Base-by-base conservation (phyloP, 2,329 filamentous ascomycete genomes). In the Monilinia aucupariae region DNA sequence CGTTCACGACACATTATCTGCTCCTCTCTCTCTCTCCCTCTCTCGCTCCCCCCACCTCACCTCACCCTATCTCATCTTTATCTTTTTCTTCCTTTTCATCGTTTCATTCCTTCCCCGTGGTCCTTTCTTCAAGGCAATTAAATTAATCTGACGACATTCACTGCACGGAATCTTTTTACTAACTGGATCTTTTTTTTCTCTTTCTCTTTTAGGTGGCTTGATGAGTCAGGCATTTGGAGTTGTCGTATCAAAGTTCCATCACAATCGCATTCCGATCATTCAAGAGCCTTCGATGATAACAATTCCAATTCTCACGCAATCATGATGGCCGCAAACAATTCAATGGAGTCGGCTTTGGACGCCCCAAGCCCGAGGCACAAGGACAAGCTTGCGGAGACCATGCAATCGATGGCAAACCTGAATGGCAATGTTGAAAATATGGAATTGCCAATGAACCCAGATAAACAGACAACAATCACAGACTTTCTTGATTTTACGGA, bases 391-490 rank as follows among this genome's bases (percentile, higher is more conserved):
- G 69, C 66, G n/a, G 71, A 73, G 59, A 70, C 71, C 39, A 67
- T 74, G 7, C 71, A 73, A 61, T 71, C 66, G 12, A 71, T 74
- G 69, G 65, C 66, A 25, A 72, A 70, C 56, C 59, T 73, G 47
- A 70, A 71, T 61, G 68, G 62, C 22, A 70, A 66, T 58, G 66
- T 74, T 64, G 72, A 73, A 25, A 62, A 61, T 4, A 63, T 74
- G 47, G 70, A 73, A 53, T 59, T 71, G 27, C 71, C 72, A 68
- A 79, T 80, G 60, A 85, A 88, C 67, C 85, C 85, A 7, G 86
- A 89, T 76, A 84, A 84, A 32, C 85, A 88, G 69, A 85, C 86
- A 8, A 87, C 85, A n/a, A 82, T 88, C 22, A 87, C 84, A 64
- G 85, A 88, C 74, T 88, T 87, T 71, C 82, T 88, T 73, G 85